Evolutionary conservation across 1,284 basidiomycete species (phyloP).

Genomic region (Prillingera fragicola): DNA sequence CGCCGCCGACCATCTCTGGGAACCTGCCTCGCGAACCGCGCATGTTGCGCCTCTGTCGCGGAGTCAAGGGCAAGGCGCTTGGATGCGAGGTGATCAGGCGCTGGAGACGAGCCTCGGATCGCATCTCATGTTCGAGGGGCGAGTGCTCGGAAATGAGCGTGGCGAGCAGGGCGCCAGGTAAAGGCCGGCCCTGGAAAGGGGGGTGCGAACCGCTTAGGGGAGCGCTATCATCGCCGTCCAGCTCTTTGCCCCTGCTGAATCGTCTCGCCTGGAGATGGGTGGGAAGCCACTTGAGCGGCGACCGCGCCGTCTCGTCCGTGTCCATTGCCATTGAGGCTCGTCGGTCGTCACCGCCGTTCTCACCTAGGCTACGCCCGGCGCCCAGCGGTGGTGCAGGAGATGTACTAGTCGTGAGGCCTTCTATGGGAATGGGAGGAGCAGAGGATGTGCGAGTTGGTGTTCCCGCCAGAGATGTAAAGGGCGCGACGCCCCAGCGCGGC

Average conservation of each 20-base stretch:
- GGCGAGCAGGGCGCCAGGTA: slow-evolving; percentile 39
- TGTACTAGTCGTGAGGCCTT: slow-evolving; percentile 31
- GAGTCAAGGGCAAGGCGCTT: slow-evolving; percentile 35
- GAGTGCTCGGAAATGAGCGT: slow-evolving; percentile 41
- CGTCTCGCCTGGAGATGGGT: background rate
- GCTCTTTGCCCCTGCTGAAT: slow-evolving; percentile 1
- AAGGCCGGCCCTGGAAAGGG: slow-evolving; percentile 31
- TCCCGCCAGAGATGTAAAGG: slow-evolving; percentile 13
- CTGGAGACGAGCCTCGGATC: slow-evolving; percentile 42
- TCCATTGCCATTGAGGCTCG: background rate
- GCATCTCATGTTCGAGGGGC: slow-evolving; percentile 44
- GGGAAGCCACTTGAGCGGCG: background rate
- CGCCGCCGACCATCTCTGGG: slow-evolving; percentile 44
- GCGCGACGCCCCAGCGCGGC: slow-evolving; percentile 23
- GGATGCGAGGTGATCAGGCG: slow-evolving; percentile 38
- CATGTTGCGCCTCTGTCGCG: slow-evolving; percentile 29
- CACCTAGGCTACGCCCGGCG: too few relatives aligned
- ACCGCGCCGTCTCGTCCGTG: background rate
- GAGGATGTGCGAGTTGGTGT: slow-evolving; percentile 24
- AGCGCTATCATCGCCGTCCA: slow-evolving; percentile 1
- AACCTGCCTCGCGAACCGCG: slow-evolving; percentile 34
- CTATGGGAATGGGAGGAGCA: slow-evolving; percentile 31
- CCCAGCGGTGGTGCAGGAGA: slow-evolving; percentile 17
- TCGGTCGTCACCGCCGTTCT: background rate
- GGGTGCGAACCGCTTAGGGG: slow-evolving; percentile 1